Conservation (phyloP, 2,329 filamentous ascomycete genomes). For the Fusarium pseudocircinatum region DNA sequence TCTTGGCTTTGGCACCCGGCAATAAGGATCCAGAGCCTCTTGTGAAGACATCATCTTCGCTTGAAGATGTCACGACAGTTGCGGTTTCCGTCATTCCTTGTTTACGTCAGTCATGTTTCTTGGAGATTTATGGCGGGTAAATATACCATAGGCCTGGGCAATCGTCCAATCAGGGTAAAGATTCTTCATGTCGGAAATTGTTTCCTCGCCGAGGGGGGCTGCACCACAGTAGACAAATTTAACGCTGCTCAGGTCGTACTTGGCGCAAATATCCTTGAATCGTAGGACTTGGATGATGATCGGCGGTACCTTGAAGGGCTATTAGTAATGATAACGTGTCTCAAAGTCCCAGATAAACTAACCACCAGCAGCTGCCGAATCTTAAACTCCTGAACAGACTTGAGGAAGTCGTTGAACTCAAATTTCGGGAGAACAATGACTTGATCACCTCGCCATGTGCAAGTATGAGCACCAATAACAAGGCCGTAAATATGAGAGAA, state of each 20-base stretch:
- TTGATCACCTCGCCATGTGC: slow-evolving; percentile 76
- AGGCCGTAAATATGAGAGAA: slow-evolving; percentile 86
- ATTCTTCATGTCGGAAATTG: slow-evolving; percentile 67
- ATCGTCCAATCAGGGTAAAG: slow-evolving; percentile 73
- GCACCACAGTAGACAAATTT: slow-evolving; percentile 52
- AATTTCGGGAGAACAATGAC: slow-evolving; percentile 81
- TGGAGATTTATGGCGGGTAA: slow-evolving; percentile 54
- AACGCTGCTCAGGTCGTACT: slow-evolving; percentile 26
- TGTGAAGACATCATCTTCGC: slow-evolving; percentile 68
- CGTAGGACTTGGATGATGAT: slow-evolving; percentile 22
- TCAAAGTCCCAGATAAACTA: accelerated
- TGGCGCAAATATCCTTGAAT: slow-evolving; percentile 1
- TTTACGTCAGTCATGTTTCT: slow-evolving; percentile 45
- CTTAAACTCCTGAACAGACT: slow-evolving; percentile 5
- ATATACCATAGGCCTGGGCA: slow-evolving; percentile 75
- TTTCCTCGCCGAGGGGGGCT: slow-evolving; percentile 77
- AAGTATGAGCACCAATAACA: slow-evolving; percentile 73
- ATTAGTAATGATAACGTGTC: accelerated
- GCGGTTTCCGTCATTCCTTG: slow-evolving; percentile 48
- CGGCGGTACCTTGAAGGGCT: background rate
- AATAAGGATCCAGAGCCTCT: slow-evolving; percentile 75
- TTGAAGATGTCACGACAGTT: slow-evolving; percentile 47
- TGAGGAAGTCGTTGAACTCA: slow-evolving; percentile 70
- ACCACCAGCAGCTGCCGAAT: slow-evolving; percentile 27
- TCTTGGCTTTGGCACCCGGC: slow-evolving; percentile 68